Evolutionary conservation across 2,329 filamentous ascomycete genomes (phyloP), one percentile per base, ranked within the genome.

Genomic region (Thermoascus crustaceus): DNA sequence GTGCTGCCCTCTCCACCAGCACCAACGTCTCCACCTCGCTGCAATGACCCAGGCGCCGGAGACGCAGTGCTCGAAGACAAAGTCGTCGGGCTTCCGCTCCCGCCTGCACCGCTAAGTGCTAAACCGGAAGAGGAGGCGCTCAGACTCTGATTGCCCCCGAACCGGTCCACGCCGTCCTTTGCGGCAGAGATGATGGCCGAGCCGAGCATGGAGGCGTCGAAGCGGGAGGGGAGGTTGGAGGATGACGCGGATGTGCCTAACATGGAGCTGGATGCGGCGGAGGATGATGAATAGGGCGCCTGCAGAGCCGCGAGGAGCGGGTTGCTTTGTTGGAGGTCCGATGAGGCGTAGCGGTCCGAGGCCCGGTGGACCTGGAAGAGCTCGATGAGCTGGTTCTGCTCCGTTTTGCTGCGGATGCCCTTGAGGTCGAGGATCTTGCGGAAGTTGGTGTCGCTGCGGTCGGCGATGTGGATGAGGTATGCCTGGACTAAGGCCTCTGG

Each of bases 371-470:
- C 78, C 54, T 94, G 85, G 65, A 95, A 96, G 3, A 96, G 72
- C 58, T 98, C 91, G 21, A 94, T 66, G 2, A 96, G 77, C 43
- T 85, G 78, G 2, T 74, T 66, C 53, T 95, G 85, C 42, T 98
- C 91, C 41, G 76, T 70, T 54, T 87, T 89, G 43, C 67, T 67
- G 36, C 82, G 76, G 40, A 98, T 82, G 30, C 91, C 91, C 61
- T 98, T 98, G 44, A 98, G 73, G 33, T 98, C 91, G 30, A 98
- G 77, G 40, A 98, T 83, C 65, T 95, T 96, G 55, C 80, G 80
- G 74, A 98, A 98, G 64, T 98, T 98, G 52, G 78, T 76, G 57
- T 96, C 91, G 44, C 83, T 94, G 37, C 84, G 80, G 68, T 98
- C 91, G 47, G 78, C 87, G 46, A 98, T 91, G 64, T 96, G 91